A percentile compares a stretch with the other conserved stretches of the same genome.
These are phyloP conservation scores for Ilex aquifolium DNA, from an alignment of 257 asterid genomes.

Conservation along the genomic window DNA sequence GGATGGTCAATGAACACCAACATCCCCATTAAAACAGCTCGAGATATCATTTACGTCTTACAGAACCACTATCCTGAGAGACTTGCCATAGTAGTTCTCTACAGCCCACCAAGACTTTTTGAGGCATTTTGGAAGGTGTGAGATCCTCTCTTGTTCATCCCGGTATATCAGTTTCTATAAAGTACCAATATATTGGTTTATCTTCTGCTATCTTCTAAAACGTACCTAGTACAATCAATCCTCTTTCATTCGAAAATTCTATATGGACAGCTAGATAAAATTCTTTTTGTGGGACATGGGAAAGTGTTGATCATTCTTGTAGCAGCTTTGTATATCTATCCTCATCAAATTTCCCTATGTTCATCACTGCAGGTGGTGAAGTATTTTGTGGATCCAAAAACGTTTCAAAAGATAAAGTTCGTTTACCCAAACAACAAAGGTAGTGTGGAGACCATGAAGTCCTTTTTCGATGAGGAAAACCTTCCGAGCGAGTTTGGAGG, in stretches of 20 bases:
- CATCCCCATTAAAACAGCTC: slow-evolving; percentile 51
- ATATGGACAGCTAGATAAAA: too few species aligned
- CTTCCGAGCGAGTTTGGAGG: slow-evolving; percentile 93
- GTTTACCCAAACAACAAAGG: slow-evolving; percentile 61
- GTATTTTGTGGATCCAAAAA: slow-evolving; percentile 63
- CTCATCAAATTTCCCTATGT: too few species aligned
- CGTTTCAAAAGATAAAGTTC: slow-evolving; percentile 50
- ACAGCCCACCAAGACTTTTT: slow-evolving; percentile 72
- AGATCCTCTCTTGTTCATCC: background rate
- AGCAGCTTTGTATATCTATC: too few species aligned
- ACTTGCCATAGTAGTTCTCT: slow-evolving; percentile 58
- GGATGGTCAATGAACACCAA: slow-evolving; percentile 75
- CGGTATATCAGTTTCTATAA: too few species aligned
- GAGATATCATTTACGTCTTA: slow-evolving; percentile 55
- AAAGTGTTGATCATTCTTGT: too few species aligned
- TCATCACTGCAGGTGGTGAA: slow-evolving; percentile 46
- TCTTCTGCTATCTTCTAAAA: too few species aligned
- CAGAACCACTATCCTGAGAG: slow-evolving; percentile 90
- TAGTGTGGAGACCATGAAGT: slow-evolving; percentile 68
- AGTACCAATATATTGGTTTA: too few species aligned
- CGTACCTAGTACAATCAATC: too few species aligned
- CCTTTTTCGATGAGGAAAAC: slow-evolving; percentile 55
- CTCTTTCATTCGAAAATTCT: too few species aligned
- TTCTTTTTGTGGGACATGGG: too few species aligned
- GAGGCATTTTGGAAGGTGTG: slow-evolving; percentile 76